phyloP scores from a whole-genome alignment of 176 grass and related monocot genomes.

The Ampelocalamus luodianensis region DNA sequence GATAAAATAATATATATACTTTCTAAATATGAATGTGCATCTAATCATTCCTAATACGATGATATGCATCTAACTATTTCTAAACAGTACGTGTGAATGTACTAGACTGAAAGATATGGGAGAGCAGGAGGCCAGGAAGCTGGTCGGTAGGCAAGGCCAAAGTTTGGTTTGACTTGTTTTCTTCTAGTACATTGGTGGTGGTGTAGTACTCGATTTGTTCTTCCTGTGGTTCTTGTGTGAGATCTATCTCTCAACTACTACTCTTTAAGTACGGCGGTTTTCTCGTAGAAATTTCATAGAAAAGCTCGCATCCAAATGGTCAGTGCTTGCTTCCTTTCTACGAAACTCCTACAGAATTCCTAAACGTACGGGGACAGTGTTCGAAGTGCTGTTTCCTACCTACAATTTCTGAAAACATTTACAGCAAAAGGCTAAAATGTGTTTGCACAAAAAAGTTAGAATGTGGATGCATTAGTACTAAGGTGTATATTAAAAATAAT shows the following conservation, averaged over 20 bases:
- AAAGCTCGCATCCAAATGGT: not conserved
- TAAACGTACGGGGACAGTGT: not conserved
- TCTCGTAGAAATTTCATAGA: not conserved
- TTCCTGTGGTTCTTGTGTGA: not conserved
- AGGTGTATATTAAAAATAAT: not conserved
- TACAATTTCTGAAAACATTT: not conserved
- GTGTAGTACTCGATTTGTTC: not conserved
- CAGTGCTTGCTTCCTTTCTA: not conserved
- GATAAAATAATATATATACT: no score
- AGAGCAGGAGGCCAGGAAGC: not conserved
- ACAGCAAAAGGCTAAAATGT: not conserved
- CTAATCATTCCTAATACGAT: no score
- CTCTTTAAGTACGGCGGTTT: not conserved
- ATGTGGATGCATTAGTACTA: not conserved
- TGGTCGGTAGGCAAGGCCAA: slow-evolving; percentile 48
- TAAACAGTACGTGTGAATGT: not conserved
- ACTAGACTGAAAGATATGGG: not conserved
- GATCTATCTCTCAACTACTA: not conserved
- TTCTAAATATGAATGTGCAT: no score
- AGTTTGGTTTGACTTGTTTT: not conserved
- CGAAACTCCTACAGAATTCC: not conserved
- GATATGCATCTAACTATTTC: no score
- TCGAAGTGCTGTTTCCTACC: not conserved
- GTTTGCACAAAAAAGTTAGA: no score
- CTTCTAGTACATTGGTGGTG: not conserved